These are phyloP conservation scores for Pseudodiploospora longispora DNA, from an alignment of 2,329 filamentous ascomycete genomes.

Conservation along the genomic window DNA sequence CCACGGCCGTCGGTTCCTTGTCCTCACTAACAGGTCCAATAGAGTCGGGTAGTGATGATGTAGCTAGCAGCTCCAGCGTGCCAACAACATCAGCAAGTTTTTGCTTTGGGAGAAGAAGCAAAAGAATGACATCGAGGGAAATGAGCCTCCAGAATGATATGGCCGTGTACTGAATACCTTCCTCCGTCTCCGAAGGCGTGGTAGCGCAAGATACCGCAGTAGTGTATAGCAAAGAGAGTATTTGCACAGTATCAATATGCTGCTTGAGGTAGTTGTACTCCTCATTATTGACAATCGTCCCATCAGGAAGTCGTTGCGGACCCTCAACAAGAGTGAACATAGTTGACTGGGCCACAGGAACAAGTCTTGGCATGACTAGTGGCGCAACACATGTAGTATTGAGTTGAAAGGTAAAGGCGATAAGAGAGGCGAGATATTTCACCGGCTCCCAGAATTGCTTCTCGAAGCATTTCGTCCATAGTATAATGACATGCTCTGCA, in stretches of 20 bases:
- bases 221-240: conserved; percentile 58
- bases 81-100: conserved; percentile 52
- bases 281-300: conserved; percentile 37
- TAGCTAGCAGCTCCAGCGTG: conserved; percentile 58
- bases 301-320: conserved; percentile 41
- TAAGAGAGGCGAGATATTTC: conserved; percentile 54
- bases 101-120: conserved; percentile 61
- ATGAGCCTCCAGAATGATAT: conserved; percentile 59
- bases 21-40: conserved; percentile 56
- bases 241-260: conserved; percentile 54
- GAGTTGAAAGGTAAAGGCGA: conserved; percentile 55
- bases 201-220: conserved; percentile 53
- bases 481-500: conserved; percentile 51
- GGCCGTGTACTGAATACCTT: conserved; percentile 21
- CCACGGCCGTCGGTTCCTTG: conserved; percentile 35
- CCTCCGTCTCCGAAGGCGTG: conserved; percentile 22
- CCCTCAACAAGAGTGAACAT: conserved; percentile 51
- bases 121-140: conserved; percentile 56
- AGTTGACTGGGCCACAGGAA: conserved; percentile 49
- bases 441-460: conserved; percentile 58
- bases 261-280: conserved; percentile 33
- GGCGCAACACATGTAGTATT: conserved; percentile 52
- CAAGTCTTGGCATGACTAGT: conserved; percentile 48
- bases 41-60: conserved; percentile 53
- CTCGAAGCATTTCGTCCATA: conserved; percentile 61